Evolutionary conservation across 441 rosid species (phyloP).

Genomic region (Mallotus repandus): DNA sequence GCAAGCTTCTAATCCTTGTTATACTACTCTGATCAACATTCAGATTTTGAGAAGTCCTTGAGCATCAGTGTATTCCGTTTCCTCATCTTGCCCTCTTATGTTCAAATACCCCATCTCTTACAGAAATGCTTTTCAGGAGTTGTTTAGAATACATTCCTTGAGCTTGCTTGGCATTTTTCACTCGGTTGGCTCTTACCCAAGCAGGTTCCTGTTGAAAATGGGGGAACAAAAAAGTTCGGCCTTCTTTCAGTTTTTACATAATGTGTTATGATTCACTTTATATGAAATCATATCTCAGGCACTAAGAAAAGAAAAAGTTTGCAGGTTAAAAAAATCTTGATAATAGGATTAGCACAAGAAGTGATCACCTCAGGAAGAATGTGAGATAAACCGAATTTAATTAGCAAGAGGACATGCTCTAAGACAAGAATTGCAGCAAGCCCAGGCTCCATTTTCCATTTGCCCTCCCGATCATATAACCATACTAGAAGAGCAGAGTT

Average conservation of each 20-base stretch:
- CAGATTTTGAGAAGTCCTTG: neutral
- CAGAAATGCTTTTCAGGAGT: constrained; percentile 65
- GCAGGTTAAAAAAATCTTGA: neutral
- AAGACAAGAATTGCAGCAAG: constrained; percentile 79
- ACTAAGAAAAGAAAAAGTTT: neutral
- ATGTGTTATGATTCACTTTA: neutral
- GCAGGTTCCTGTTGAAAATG: constrained; percentile 68
- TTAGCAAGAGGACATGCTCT: constrained; percentile 71
- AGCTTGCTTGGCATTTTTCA: constrained; percentile 68
- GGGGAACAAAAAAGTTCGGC: neutral
- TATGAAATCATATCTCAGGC: neutral
- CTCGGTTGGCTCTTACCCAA: constrained; percentile 80
- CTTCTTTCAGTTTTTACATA: neutral
- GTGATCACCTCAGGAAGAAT: constrained; percentile 69
- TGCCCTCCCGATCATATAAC: constrained; percentile 81
- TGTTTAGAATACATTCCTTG: constrained; percentile 70
- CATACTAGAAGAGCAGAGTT: constrained; percentile 87
- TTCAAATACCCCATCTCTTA: constrained; percentile 28
- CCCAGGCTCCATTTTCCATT: constrained; percentile 89
- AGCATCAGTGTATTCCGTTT: neutral
- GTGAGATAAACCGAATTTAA: constrained; percentile 80
- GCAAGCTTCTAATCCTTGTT: neutral
- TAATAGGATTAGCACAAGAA: neutral
- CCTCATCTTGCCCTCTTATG: constrained; percentile 16
- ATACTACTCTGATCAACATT: neutral